A percentile compares a stretch with the other conserved stretches of the same genome.
phyloP scores from a whole-genome alignment of 202 grass and related monocot species.

The Zizania palustris region DNA sequence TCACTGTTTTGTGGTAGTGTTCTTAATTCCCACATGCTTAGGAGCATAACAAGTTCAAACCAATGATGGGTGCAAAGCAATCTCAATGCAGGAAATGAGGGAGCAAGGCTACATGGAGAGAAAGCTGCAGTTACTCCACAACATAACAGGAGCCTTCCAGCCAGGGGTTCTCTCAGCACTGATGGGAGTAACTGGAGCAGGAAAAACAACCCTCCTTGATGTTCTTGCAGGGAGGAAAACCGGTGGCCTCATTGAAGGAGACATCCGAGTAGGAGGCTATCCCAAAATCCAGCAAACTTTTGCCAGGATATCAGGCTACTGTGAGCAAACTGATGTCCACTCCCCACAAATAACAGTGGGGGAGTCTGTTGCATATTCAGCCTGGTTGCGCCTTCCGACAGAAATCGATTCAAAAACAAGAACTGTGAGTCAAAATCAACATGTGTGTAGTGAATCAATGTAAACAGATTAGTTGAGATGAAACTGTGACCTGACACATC shows the following conservation, averaged over 20 bases:
- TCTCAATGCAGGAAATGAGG: slow-evolving; percentile 65
- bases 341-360: slow-evolving; percentile 81
- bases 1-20: too few species aligned
- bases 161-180: slow-evolving; percentile 76
- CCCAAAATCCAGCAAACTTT: slow-evolving; percentile 78
- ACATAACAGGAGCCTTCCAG: slow-evolving; percentile 69
- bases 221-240: slow-evolving; percentile 88
- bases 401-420: slow-evolving; percentile 67
- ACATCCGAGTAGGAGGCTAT: slow-evolving; percentile 81
- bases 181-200: slow-evolving; percentile 83
- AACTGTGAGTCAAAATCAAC: slow-evolving; percentile 50
- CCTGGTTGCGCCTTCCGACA: slow-evolving; percentile 72
- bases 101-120: slow-evolving; percentile 66
- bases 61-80: neutral
- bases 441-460: neutral
- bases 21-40: neutral
- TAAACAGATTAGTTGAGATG: neutral
- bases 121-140: slow-evolving; percentile 70
- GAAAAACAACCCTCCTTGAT: slow-evolving; percentile 87
- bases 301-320: slow-evolving; percentile 88
- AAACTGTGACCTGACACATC: neutral
- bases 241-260: slow-evolving; percentile 68
- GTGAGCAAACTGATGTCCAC: slow-evolving; percentile 80
- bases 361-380: slow-evolving; percentile 82
- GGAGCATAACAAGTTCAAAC: neutral